Base-by-base conservation (phyloP, 2,329 filamentous ascomycete genomes). In the Aureobasidium sp. region DNA sequence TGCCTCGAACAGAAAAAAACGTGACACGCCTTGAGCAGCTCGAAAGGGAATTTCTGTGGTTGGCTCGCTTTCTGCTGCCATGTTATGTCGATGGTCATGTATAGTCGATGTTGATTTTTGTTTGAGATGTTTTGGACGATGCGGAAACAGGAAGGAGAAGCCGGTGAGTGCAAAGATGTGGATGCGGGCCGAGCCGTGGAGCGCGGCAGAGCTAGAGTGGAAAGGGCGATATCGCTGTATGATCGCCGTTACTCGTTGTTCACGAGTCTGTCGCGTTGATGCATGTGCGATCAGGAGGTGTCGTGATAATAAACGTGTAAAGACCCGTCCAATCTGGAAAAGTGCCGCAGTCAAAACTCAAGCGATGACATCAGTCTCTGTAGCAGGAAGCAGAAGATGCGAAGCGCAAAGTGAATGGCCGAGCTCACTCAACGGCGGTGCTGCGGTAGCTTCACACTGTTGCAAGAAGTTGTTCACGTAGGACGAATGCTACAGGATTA, bases 1-100 rank as follows among this genome's bases (percentile, higher is more conserved):
- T 12, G 52, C 41, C n/a, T 49, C 45, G 24, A 49, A 38, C 3
- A 49, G 45, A 30, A 41, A 35, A 38, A 54, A 54, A 16, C 34
- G n/a, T 14, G 34, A 49, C 3, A 49, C 45, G 22, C 45, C 32
- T n/a, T 49, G 17, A n/a, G 32, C 32, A n/a, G 45, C 34, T n/a
- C 53, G 37, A 11, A 47, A 39, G 24, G 39, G 34, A 11, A 49
- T 41, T 8, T 42, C 27, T n/a, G 7, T 47, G 1, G 30, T 35
- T 7, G 42, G n/a, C 2, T 3, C 25, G 8, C n/a, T 10, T 3
- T 14, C 3, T 25, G 12, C 29, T 8, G 29, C 21, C 30, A 35
- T 35, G 7, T 11, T 12, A n/a, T 35, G 30, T 17, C 10, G 8
- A 22, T 2, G 2, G 14, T 24, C 21, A 12, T 3, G 6, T 25